Evolutionary conservation across 176 grass and related monocot species (phyloP), one percentile per base, ranked within the genome.

Genomic region (Carex pumila): DNA sequence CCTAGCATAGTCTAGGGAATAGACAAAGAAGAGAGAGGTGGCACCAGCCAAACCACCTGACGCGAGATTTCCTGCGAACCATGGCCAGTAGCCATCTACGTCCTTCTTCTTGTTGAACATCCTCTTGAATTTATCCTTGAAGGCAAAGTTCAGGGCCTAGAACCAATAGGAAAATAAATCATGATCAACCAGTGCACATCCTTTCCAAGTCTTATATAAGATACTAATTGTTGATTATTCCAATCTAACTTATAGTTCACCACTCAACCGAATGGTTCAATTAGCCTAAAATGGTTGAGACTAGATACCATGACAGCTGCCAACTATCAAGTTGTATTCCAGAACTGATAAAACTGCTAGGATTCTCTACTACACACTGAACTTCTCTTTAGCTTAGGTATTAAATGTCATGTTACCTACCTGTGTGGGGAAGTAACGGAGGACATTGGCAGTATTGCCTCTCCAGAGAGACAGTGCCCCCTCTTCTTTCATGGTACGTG

Each of bases 101-200:
- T 98, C 95, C 52, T 98, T 98, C 89, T 98, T 94, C 58, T 90
- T 94, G 85, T 98, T 98, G 82, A 98, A 98, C 74, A 94, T 29
- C 50, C 92, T 94, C 89, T 98, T 98, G 89, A 98, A 98, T 90
- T 98, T 90, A 81, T 98, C 95, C 91, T 98, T 98, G 61, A 98
- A 98, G 1, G 95, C 95, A 83, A 98, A 98, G 90, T 98, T 98
- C 84, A 98, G 74, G 14, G 95, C 95, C 95, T 98, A 59, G 68
- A 1, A 82, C 2, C 57, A 29, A 53, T 15, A 43, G 11, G 14
- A 62, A 4, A 45, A 49, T 17, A 32, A 21, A 21, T 81, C 29
- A 79, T 17, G 22, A 79, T 71, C 17, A 67, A 67, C 65, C 12
- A 19, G 37, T 71, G 34, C 2, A 71, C 13, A 36, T 21, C 68